Evolutionary conservation across 805 yeast genomes (phyloP), one percentile per base, ranked within the genome.

Genomic region (Ogataea naganishii): DNA sequence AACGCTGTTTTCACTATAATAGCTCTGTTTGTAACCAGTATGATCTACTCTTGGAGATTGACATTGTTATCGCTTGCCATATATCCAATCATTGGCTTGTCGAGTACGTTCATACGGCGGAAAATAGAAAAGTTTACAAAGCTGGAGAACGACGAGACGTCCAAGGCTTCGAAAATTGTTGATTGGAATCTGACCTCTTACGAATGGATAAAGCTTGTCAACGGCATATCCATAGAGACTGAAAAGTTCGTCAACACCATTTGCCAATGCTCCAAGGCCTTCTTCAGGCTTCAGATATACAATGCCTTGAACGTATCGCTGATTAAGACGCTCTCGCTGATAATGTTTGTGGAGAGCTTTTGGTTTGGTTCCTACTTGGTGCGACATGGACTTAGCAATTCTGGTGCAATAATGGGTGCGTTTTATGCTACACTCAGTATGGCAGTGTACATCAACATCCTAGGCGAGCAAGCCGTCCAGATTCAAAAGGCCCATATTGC

Each of bases 311-410:
- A 84, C 46, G 51, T 68, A 14, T 78, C 81, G 0, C 24, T 69
- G 0, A 52, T 79, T 29, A 69, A 78, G 41, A 55, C 69, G 15
- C 40, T 88, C 4, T 66, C 79, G 0, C 58, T 84, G 22, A 49
- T 75, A 47, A 77, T 86, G 75, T 86, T 89, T 60, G 81, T 88
- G 3, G 95, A 84, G 53, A 94, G 89, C 0, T 82, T 92, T 44
- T 86, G 94, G 84, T 89, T 80, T 56, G 99, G 97, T 2, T 69
- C 79, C 18, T 64, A 63, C 26, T 66, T 82, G 61, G 77, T 85
- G 3, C 52, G 56, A 20, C 51, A 55, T 5, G 72, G 73, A 0
- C 61, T 66, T 7, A 47, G 76, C 10, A 42, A 59, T 1, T 58
- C 84, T 2, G 79, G 82, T 9, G 66, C 74, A 23, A 83, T 89